Evolutionary conservation across 1,284 basidiomycete species (phyloP).

Genomic region (Naganishia cerealis): DNA sequence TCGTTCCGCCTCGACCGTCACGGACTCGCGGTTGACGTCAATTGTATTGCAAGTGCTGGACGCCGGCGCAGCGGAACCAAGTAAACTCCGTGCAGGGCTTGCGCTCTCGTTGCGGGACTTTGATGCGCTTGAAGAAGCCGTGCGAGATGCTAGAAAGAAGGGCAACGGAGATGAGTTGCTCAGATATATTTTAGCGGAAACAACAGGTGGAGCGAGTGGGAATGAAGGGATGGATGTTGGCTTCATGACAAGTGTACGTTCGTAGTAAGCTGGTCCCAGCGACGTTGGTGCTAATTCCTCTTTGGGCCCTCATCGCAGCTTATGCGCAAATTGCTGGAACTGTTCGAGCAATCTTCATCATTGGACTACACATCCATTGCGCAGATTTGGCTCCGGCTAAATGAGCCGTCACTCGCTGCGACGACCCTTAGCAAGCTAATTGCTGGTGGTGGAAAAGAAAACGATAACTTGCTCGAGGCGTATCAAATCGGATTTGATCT

Average conservation of each 20-base stretch:
- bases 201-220: constrained; percentile 62
- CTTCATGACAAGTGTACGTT: constrained; percentile 62
- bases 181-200: constrained; percentile 85
- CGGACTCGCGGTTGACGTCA: constrained; percentile 72
- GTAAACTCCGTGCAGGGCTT: constrained; percentile 86
- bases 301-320: constrained; percentile 44
- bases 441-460: constrained; percentile 46
- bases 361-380: constrained; percentile 71
- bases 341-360: constrained; percentile 67
- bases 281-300: constrained; percentile 38
- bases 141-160: constrained; percentile 34
- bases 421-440: constrained; percentile 47
- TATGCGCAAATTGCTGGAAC: constrained; percentile 65
- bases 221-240: constrained; percentile 49
- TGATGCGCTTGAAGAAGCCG: constrained; percentile 56
- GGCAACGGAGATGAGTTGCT: constrained; percentile 71
- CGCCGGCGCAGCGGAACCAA: constrained; percentile 78
- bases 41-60: constrained; percentile 86
- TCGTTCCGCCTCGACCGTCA: constrained; percentile 56
- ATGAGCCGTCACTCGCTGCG: constrained; percentile 61
- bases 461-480: constrained; percentile 71
- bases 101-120: constrained; percentile 84
- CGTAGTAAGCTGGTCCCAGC: not conserved
- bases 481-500: constrained; percentile 94
- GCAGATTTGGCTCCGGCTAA: constrained; percentile 82